Base-by-base conservation (phyloP, 352 stramenopile species). In the Globisporangium abappressorium region DNA sequence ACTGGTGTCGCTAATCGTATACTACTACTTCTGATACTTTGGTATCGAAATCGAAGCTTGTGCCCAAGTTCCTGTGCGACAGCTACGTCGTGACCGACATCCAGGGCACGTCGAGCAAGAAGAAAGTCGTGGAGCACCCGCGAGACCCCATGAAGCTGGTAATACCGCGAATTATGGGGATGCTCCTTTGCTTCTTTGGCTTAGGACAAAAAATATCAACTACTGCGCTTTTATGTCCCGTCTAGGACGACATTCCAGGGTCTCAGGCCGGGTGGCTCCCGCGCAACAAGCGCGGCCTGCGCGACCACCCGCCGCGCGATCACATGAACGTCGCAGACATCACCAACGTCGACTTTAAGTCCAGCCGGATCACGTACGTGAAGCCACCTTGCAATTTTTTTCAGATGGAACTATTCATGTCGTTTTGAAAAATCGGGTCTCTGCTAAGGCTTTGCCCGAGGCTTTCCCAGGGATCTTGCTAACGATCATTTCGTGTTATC, bases 11-110 rank as follows among this genome's bases (percentile, higher is more conserved):
- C 15, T 4, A 49, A 49, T 49, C 15, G 24, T 22, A 8, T 57
- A 38, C 43, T 43, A 5, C 11, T 43, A 12, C 36, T 20, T 46
- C 12, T 46, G 38, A 46, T 46, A 18, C 12, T 46, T 46, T 46
- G 38, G 22, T 41, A 4, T 7, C 38, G 12, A 11, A 53, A 11
- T 33, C 30, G 30, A 57, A 88, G 72, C 18, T 81, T 1, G 70
- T 78, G 30, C 81, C 80, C 1, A 84, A 84, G 54, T 93, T 93
- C 59, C 64, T 93, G 22, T 83, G 85, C 14, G 83, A 93, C 62
- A 90, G 81, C 73, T 92, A 90, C 70, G 80, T 88, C 63, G 82
- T 91, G 49, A 77, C 68, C 26, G 82, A 93, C 66, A 93, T 93
- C 49, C 81, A 88, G 18, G 85, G 85, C 55, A 90, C 85, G 18